phyloP scores from a whole-genome alignment of 768 basidiomycete genomes.

The Tulasnella sp. region DNA sequence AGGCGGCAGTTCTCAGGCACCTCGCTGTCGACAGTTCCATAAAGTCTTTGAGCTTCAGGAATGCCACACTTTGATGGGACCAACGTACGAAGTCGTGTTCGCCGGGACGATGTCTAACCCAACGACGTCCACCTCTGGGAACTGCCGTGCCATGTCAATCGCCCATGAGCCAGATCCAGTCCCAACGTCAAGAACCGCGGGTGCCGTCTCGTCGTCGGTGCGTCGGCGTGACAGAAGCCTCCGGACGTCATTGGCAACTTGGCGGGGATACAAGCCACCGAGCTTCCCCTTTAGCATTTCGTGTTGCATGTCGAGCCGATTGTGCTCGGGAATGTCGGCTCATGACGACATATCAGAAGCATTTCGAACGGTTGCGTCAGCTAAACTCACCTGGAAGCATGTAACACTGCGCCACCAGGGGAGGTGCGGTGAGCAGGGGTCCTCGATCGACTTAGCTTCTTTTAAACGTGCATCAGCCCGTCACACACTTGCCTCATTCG shows the following conservation, averaged over 20 bases:
- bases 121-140: not conserved
- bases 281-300: slow-evolving; percentile 22
- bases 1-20: not conserved
- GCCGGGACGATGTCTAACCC: slow-evolving; percentile 1
- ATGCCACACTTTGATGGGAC: not conserved
- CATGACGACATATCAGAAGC: not conserved
- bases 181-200: slow-evolving; percentile 24
- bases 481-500: not conserved
- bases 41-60: not conserved
- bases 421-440: not conserved
- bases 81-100: not conserved
- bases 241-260: slow-evolving; percentile 20
- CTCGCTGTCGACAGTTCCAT: not conserved
- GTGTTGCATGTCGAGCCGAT: slow-evolving; percentile 25
- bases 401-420: not conserved
- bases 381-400: not conserved
- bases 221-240: slow-evolving; percentile 22
- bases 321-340: slow-evolving; percentile 25
- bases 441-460: no score
- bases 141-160: not conserved
- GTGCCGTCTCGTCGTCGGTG: slow-evolving; percentile 13
- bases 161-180: slow-evolving; percentile 28
- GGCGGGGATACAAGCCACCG: slow-evolving; percentile 23
- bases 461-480: no score
- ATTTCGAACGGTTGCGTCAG: not conserved